Evolutionary conservation across 805 yeast genomes (phyloP).

Genomic region (Ogataea trehalophila): DNA sequence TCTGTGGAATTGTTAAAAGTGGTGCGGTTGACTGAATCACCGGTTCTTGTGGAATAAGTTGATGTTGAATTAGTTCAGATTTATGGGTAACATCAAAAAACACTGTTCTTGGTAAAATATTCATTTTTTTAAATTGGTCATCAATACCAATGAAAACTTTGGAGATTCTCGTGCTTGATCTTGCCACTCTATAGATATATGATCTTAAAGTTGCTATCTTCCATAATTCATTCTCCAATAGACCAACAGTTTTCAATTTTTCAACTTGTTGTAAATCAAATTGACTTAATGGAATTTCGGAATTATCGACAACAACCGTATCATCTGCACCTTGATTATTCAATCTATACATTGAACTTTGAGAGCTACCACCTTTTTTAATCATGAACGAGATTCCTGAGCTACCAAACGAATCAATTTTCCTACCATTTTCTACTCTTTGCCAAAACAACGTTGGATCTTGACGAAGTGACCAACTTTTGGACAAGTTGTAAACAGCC

Average conservation of each 20-base stretch:
- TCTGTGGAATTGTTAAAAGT: conserved; percentile 5
- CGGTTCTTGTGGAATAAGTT: neutral
- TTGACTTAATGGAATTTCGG: conserved; percentile 50
- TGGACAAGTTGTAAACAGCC: conserved; percentile 56
- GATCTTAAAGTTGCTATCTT: conserved; percentile 68
- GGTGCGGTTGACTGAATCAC: conserved; percentile 2
- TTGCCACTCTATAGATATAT: conserved; percentile 57
- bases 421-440: conserved; percentile 31
- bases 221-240: conserved; percentile 74
- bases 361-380: conserved; percentile 16
- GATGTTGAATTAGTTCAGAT: conserved; percentile 16
- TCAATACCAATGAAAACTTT: conserved; percentile 6
- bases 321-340: conserved; percentile 21
- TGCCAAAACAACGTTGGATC: conserved; percentile 80
- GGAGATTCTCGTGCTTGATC: conserved; percentile 31
- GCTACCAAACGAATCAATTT: conserved; percentile 43
- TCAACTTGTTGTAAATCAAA: conserved; percentile 74
- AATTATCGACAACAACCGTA: conserved; percentile 35
- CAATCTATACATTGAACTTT: conserved; percentile 14
- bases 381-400: conserved; percentile 31
- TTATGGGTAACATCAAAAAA: conserved; percentile 41
- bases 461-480: conserved; percentile 67
- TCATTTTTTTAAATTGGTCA: conserved; percentile 28
- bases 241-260: conserved; percentile 66
- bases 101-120: conserved; percentile 45